Percentiles rank a stretch among this genome's conserved stretches.
phyloP scores from a whole-genome alignment of 176 grass and related monocot genomes.

The Oryza meyeriana region DNA sequence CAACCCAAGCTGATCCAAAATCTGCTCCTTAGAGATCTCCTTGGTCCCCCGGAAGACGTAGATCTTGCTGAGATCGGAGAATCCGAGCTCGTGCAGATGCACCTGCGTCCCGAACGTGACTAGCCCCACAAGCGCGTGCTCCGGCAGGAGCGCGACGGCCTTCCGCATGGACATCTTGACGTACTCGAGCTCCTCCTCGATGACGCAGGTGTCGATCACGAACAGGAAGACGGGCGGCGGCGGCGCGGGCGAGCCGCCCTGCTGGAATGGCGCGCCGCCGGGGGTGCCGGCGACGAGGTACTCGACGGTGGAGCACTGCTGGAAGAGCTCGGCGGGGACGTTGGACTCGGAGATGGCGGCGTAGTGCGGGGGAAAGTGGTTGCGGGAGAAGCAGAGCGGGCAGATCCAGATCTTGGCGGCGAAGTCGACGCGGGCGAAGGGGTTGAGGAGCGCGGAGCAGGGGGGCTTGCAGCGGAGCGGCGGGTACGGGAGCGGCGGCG shows the following conservation, averaged over 20 bases:
- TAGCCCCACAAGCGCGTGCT: slow-evolving; percentile 85
- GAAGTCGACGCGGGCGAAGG: slow-evolving; percentile 93
- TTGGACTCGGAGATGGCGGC: slow-evolving; percentile 76
- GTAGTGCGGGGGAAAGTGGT: slow-evolving; percentile 94
- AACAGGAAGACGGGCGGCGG: slow-evolving; percentile 86
- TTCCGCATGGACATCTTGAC: slow-evolving; percentile 83
- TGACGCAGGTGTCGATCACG: slow-evolving; percentile 91
- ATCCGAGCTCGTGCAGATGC: slow-evolving; percentile 90
- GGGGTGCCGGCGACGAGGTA: slow-evolving; percentile 53
- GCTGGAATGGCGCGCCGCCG: slow-evolving; percentile 8
- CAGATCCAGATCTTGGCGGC: slow-evolving; percentile 99
- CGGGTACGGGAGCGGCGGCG: slow-evolving; percentile 64
- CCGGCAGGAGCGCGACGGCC: slow-evolving; percentile 73
- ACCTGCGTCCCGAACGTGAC: slow-evolving; percentile 96
- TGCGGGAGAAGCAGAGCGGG: slow-evolving; percentile 88
- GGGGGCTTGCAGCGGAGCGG: slow-evolving; percentile 94
- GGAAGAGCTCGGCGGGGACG: slow-evolving; percentile 85
- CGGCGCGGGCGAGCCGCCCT: slow-evolving; percentile 25
- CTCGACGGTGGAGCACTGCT: slow-evolving; percentile 83
- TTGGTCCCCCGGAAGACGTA: slow-evolving; percentile 94
- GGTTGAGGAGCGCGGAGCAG: slow-evolving; percentile 75
- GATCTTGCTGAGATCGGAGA: slow-evolving; percentile 92
- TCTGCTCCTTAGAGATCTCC: slow-evolving; percentile 94
- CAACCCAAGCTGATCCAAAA: slow-evolving; percentile 93
- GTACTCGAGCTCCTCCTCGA: slow-evolving; percentile 93